These are phyloP conservation scores for Helenozyma rhizophorensis DNA, from an alignment of 805 yeast species.

Conservation along the genomic window DNA sequence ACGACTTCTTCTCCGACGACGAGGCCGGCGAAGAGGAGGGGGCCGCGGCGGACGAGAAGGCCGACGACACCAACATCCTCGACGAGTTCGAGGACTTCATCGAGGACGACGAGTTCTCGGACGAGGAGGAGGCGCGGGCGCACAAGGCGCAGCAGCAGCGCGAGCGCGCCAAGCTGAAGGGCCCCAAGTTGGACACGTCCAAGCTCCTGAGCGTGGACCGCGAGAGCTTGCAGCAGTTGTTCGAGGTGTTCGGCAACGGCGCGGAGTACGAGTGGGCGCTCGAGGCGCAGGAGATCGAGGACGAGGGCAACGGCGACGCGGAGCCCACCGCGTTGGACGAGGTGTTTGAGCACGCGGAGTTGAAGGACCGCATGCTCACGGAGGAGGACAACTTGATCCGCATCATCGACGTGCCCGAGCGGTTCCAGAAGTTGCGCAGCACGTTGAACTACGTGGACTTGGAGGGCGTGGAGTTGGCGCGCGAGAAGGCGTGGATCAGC, in stretches of 20 bases:
- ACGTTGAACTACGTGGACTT: constrained; percentile 66
- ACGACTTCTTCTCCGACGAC: constrained; percentile 69
- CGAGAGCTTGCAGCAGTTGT: constrained; percentile 87
- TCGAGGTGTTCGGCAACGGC: constrained; percentile 95
- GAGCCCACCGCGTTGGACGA: constrained; percentile 68
- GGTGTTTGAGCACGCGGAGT: constrained; percentile 91
- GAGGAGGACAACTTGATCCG: constrained; percentile 88
- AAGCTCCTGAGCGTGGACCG: constrained; percentile 68
- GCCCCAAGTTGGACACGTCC: constrained; percentile 50
- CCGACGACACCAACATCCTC: constrained; percentile 36
- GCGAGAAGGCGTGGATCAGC: constrained; percentile 81
- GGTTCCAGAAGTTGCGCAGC: constrained; percentile 75
- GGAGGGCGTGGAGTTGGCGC: constrained; percentile 59
- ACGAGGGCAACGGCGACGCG: constrained; percentile 49
- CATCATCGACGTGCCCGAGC: constrained; percentile 82
- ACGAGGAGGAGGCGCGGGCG: constrained; percentile 54
- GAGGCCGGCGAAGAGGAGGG: constrained; percentile 23
- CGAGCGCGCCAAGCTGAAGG: constrained; percentile 28
- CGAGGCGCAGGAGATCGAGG: constrained; percentile 75
- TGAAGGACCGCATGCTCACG: constrained; percentile 85
- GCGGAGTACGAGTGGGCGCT: constrained; percentile 97
- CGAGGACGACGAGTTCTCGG: constrained; percentile 94
- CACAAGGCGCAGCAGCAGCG: constrained; percentile 28
- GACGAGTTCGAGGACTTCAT: constrained; percentile 96
- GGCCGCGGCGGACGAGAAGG: constrained; percentile 5